Percentiles rank a stretch among this genome's conserved stretches.
phyloP scores from a whole-genome alignment of 2,329 filamentous ascomycete species.

The Calonectria crousiana region DNA sequence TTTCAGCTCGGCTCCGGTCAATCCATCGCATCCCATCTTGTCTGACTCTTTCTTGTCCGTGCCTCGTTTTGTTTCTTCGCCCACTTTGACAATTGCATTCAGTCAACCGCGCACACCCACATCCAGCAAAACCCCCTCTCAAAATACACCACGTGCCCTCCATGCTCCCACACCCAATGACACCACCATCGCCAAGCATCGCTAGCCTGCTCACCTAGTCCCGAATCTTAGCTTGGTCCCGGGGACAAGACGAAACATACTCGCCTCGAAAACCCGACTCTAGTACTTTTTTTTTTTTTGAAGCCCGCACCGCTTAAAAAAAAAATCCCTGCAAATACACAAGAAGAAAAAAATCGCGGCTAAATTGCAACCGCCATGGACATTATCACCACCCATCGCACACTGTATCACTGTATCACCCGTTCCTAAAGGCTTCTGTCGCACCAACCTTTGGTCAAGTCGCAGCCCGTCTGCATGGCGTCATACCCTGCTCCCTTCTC shows the following conservation, averaged over 20 bases:
- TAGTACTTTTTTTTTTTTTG: neutral
- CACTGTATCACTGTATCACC: neutral
- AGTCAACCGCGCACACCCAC: neutral
- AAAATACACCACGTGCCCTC: neutral
- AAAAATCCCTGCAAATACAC: neutral
- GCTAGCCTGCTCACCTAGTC: neutral
- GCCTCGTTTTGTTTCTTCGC: neutral
- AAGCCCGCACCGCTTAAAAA: neutral
- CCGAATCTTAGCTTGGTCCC: neutral
- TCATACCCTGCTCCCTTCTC: slow-evolving; percentile 6
- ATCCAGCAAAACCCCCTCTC: neutral
- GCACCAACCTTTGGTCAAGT: slow-evolving; percentile 11
- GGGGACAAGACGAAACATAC: neutral
- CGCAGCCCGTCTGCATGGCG: slow-evolving; percentile 4
- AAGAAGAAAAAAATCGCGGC: neutral
- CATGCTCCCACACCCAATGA: neutral
- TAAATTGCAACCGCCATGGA: neutral
- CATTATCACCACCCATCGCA: neutral
- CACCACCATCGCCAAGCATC: slow-evolving; percentile 5
- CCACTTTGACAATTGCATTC: neutral
- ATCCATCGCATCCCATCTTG: neutral
- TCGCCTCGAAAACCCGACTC: neutral
- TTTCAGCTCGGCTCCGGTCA: neutral
- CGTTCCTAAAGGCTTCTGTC: slow-evolving; percentile 1
- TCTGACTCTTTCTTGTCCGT: neutral